phyloP scores from a whole-genome alignment of 352 stramenopile species.

The Phytophthora europaea region DNA sequence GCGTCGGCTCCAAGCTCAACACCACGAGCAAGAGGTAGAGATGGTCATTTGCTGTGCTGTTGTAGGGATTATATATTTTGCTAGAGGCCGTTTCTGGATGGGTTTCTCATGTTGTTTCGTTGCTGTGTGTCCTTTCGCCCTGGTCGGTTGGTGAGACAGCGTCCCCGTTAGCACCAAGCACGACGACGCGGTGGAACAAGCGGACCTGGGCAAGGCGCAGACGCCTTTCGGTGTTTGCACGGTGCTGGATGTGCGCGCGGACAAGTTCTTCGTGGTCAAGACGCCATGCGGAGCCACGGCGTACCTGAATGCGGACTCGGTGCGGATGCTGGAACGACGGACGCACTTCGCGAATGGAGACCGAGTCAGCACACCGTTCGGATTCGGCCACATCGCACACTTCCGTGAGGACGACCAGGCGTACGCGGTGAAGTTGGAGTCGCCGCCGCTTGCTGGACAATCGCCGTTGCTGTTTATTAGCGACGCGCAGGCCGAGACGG shows the following conservation, averaged over 20 bases:
- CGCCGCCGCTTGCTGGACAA: constrained; percentile 30
- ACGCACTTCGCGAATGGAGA: constrained; percentile 64
- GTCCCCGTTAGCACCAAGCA: constrained; percentile 32
- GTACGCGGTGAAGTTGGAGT: constrained; percentile 67
- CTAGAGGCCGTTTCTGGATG: constrained; percentile 27
- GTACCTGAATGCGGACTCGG: constrained; percentile 60
- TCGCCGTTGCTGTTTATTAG: constrained; percentile 58
- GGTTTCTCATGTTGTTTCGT: constrained; percentile 38
- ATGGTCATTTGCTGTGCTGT: constrained; percentile 22
- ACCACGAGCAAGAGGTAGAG: constrained; percentile 55
- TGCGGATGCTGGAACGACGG: constrained; percentile 58
- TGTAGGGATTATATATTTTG: constrained; percentile 39
- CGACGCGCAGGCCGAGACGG: constrained; percentile 56
- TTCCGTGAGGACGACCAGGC: constrained; percentile 69
- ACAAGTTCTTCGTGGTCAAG: constrained; percentile 72
- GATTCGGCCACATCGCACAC: constrained; percentile 51
- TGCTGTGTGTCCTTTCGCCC: constrained; percentile 28
- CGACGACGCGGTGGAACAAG: constrained; percentile 30
- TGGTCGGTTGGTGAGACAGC: constrained; percentile 28
- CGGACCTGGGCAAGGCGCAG: constrained; percentile 49
- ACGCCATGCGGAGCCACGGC: constrained; percentile 53
- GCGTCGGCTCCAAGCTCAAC: constrained; percentile 73
- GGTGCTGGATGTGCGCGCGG: constrained; percentile 55
- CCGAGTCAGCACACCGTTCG: constrained; percentile 64
- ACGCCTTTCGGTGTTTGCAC: constrained; percentile 64